Percentiles rank a stretch among this genome's conserved stretches.
Evolutionary conservation across 2,329 filamentous ascomycete genomes (phyloP).

Genomic region (Colletotrichum shisoi): DNA sequence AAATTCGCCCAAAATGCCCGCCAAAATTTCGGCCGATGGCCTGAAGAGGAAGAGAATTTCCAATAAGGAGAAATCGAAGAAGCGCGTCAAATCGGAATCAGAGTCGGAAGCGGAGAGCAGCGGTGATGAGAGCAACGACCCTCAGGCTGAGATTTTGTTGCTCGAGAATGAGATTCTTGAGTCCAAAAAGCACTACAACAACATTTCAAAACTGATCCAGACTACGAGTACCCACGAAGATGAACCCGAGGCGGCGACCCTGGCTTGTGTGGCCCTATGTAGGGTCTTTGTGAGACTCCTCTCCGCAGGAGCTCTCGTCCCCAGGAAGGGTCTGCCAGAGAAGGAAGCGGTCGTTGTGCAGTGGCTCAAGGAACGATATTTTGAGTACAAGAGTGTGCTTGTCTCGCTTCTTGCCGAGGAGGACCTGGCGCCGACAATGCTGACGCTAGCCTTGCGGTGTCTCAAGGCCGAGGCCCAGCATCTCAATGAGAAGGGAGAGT

Average conservation of each 20-base stretch:
- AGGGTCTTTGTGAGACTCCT: slow-evolving; percentile 85
- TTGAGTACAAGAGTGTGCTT: slow-evolving; percentile 73
- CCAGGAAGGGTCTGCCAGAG: slow-evolving; percentile 70
- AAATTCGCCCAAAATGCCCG: slow-evolving; percentile 44
- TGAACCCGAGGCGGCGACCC: slow-evolving; percentile 64
- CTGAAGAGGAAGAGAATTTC: slow-evolving; percentile 63
- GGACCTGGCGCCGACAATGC: slow-evolving; percentile 70
- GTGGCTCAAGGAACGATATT: slow-evolving; percentile 80
- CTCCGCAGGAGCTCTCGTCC: slow-evolving; percentile 73
- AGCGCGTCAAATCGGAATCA: slow-evolving; percentile 60
- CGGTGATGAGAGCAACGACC: slow-evolving; percentile 60
- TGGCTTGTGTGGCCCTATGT: slow-evolving; percentile 82
- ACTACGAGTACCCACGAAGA: slow-evolving; percentile 58
- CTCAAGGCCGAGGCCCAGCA: slow-evolving; percentile 79
- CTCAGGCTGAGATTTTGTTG: slow-evolving; percentile 71
- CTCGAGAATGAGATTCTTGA: slow-evolving; percentile 84
- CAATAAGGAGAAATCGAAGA: slow-evolving; percentile 55
- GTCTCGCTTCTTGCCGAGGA: slow-evolving; percentile 68
- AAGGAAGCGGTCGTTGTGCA: slow-evolving; percentile 76
- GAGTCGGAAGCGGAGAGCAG: slow-evolving; percentile 41
- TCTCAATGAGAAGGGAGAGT: slow-evolving; percentile 67
- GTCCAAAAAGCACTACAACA: slow-evolving; percentile 90
- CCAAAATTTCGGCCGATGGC: slow-evolving; percentile 44
- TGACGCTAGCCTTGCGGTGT: slow-evolving; percentile 83
- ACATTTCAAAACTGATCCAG: slow-evolving; percentile 77